Conservation (phyloP, 106 monocot species). For the Platanthera zijinensis region DNA sequence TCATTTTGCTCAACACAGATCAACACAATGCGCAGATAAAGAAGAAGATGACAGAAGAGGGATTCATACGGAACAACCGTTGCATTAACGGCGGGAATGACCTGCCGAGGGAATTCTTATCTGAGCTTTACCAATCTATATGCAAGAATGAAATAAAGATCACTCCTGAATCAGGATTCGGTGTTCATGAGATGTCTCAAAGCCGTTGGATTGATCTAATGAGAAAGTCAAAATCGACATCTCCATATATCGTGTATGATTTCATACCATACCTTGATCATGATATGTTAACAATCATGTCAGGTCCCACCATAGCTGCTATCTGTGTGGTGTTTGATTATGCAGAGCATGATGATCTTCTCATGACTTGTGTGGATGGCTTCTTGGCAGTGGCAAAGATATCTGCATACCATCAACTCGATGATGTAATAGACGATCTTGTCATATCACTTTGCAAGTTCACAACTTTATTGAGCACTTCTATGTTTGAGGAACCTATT, state of each 20-base stretch:
- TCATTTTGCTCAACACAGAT: conserved; percentile 60
- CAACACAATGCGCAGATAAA: conserved; percentile 60
- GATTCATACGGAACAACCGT: conserved; percentile 53
- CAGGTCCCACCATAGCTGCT: conserved; percentile 48
- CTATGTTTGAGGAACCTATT: conserved; percentile 38
- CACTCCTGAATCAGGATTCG: conserved; percentile 38
- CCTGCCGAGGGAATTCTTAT: conserved; percentile 51
- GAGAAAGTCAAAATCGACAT: conserved; percentile 37
- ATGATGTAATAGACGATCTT: conserved; percentile 43
- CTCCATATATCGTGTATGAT: conserved; percentile 30
- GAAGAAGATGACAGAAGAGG: conserved; percentile 67
- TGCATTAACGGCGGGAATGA: conserved; percentile 48
- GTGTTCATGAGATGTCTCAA: conserved; percentile 38
- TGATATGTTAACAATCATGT: conserved; percentile 61
- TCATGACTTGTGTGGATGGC: conserved; percentile 35
- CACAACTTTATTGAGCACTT: conserved; percentile 34
- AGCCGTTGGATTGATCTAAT: conserved; percentile 60
- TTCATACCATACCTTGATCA: conserved; percentile 36
- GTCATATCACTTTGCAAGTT: conserved; percentile 52
- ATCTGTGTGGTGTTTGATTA: conserved; percentile 62
- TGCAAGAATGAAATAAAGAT: conserved; percentile 53
- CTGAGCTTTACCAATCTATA: conserved; percentile 45
- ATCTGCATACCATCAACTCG: conserved; percentile 42
- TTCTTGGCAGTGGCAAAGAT: conserved; percentile 50
- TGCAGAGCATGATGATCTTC: conserved; percentile 38